Conservation (phyloP, 148 eudicot genomes). For the Nyssa sinensis region DNA sequence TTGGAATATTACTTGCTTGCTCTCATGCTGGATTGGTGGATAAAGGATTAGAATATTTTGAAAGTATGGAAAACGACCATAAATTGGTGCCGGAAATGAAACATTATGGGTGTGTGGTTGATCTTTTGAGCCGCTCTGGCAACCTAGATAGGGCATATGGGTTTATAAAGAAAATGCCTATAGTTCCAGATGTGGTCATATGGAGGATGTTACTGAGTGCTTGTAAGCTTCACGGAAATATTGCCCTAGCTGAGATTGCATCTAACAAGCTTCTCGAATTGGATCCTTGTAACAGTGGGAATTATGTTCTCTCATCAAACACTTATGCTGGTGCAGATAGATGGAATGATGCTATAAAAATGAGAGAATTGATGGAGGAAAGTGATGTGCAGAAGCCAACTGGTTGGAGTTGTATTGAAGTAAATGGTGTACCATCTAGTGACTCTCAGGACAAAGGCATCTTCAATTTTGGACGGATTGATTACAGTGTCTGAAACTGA, state of each 20-base stretch:
- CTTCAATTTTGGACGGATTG: background rate
- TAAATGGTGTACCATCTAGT: background rate
- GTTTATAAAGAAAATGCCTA: conserved; percentile 58
- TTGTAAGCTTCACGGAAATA: conserved; percentile 61
- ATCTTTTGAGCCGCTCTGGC: conserved; percentile 74
- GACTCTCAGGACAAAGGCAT: background rate
- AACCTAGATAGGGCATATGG: conserved; percentile 55
- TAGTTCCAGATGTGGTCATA: conserved; percentile 43
- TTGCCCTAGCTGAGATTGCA: conserved; percentile 54
- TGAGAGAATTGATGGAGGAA: conserved; percentile 51
- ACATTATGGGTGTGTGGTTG: conserved; percentile 81
- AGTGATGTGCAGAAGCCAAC: conserved; percentile 50
- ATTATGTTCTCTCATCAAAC: conserved; percentile 57
- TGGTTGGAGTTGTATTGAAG: conserved; percentile 58
- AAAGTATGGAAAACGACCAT: conserved; percentile 51
- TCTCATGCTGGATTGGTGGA: conserved; percentile 69
- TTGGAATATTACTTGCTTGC: conserved; percentile 71
- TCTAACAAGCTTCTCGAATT: conserved; percentile 52
- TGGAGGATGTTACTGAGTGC: conserved; percentile 78
- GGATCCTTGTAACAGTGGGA: conserved; percentile 64
- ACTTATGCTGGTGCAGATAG: conserved; percentile 60
- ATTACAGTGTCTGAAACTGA: background rate
- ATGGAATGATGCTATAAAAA: conserved; percentile 65
- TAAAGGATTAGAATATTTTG: conserved; percentile 54
- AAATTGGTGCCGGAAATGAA: conserved; percentile 67